Evolutionary conservation across 257 asterid species (phyloP), one percentile per base, ranked within the genome.

Genomic region (Nicotiana otophora): DNA sequence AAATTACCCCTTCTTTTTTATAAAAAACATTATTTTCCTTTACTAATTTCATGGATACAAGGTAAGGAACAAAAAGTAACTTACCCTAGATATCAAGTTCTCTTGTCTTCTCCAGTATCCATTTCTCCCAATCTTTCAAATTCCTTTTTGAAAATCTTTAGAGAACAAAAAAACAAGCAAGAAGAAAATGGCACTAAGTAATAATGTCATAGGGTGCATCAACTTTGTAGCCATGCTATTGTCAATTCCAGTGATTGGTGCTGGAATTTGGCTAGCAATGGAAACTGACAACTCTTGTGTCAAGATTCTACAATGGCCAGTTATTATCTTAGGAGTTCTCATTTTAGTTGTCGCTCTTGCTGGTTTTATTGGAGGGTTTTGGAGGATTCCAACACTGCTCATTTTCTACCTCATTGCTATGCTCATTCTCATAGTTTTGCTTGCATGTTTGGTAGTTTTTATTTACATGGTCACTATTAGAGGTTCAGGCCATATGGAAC

Each of bases 241-340:
- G 5, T 95, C 99, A 6, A 85, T 95, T 64, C 99, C 97, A 2
- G 78, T 95, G 2, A 95, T 95, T 30, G 97, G 98, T 28, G 88
- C 97, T 23, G 99, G 98, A 5, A 92, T 95, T 54, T 93, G 97
- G 99, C 95, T 95, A 0, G 80, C 97, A 26, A 90, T 94, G 5
- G 88, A 88, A 72, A 86, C 90, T 0, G 98, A 91, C 84, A 93
- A 95, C 84, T 88, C 99, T 0, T 95, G 98, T 34, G 92, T 95
- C 10, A 91, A 87, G 78, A 79, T 93, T 81, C 91, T 95, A 0
- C 95, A 93, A 53, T 91, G 97, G 97, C 97, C 99, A 19, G 97
- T 95, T 5, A 91, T 95, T 36, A 78, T 93, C 10, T 85, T 95
- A 8, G 99, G 99, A 9, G 85, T 93, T 2, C 83, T 93, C 5